Base-by-base conservation (phyloP, 176 grass and related monocot species). In the Carex littledalei region DNA sequence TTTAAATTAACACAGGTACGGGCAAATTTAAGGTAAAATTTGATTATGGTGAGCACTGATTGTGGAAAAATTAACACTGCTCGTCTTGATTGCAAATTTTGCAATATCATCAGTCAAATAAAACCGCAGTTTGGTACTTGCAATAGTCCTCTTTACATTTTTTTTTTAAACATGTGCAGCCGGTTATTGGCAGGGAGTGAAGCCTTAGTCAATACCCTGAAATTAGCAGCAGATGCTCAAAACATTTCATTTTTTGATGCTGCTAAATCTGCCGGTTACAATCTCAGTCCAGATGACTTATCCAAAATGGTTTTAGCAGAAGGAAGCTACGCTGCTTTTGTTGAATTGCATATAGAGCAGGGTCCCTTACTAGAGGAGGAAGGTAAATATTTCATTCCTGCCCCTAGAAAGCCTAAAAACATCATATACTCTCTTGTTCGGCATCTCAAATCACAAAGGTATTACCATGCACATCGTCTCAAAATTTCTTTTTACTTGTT, bases 291-390 rank as follows among this genome's bases (percentile, higher is more conserved):
- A 77, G 85, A 95, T 6, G 84, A 92, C 57, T 84, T 99, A 39
- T 84, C 84, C 35, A 92, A 86, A 69, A 79, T 99, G 55, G 86
- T 94, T 87, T 58, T 94, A 85, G 93, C 89, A 72, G 84, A 94
- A 89, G 88, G 86, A 52, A 91, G 63, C 45, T 99, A 99, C 82
- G 94, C 85, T 88, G 87, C 90, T 88, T 95, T 99, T 91, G 76
- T 99, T 83, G 93, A 99, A 89, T 86, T 99, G 85, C 96, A 99
- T 70, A 99, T 99, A 80, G 93, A 99, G 73, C 91, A 99, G 85
- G 93, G 93, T 31, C 96, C 96, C 61, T 92, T 95, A 52, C 92
- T 99, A 52, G 96, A 99, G 86, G 91, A 95, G 61, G 93, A 99
- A 95, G 93, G 96, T 99, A 87, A 14, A 37, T 12, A 55, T 89